Base-by-base conservation (phyloP, 108 stramenopile species). In the Chaetoceros tenuissimus region DNA sequence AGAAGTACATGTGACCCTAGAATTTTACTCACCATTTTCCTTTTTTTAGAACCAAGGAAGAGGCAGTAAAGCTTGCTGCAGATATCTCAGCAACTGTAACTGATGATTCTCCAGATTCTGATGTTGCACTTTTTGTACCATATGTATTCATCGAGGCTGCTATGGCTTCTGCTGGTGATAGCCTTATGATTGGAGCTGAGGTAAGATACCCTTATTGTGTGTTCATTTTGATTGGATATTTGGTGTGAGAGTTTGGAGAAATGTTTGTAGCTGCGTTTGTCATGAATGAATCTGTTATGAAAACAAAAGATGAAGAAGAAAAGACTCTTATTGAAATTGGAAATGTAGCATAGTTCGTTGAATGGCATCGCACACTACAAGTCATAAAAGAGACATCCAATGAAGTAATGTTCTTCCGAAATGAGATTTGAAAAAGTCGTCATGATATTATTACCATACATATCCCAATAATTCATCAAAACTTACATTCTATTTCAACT, bases 51-150 rank as follows among this genome's bases (percentile, higher is more conserved):
- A 64, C 72, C 45, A 68, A 70, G 30, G 66, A 63, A 10, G 73
- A 77, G 64, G 75, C 75, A 23, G 16, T 68, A 43, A 28, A 31
- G 5, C 79, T 80, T 26, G 79, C 60, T 1, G 44, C 23, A n/a
- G 66, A 60, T 3, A 67, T 80, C 34, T 75, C 69, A 2, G 68
- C 67, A 0, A 29, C 64, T 7, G 57, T 73, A 13, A 68, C 60
- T 10, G 68, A 63, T 23, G 53, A 46, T 30, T 64, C 57, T 27
- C 72, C 72, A 20, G 84, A 81, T 60, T 5, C 34, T 13, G 76
- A 78, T 55, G 70, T 72, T 19, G 73, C 68, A 46, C 44, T 81
- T 28, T 82, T 82, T 48, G 81, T 84, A 3, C 81, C 85, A 23
- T 74, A 61, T 48, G 69, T 77, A 0, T 83, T 81, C 60, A 60